Evolutionary conservation across 2,329 filamentous ascomycete genomes (phyloP).

Genomic region (Ceratocystis cubensis): DNA sequence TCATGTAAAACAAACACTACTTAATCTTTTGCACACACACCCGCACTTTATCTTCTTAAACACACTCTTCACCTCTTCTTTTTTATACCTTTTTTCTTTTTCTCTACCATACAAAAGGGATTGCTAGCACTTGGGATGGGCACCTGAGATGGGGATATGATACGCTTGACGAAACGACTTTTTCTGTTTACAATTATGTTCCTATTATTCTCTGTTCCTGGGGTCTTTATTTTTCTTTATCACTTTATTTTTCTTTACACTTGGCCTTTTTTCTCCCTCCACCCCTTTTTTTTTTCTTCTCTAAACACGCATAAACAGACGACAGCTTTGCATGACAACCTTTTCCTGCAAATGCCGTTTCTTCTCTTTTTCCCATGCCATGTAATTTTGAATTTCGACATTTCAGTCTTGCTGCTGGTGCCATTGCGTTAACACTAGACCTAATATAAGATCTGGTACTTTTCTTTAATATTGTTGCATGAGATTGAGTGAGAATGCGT

Average conservation of each 20-base stretch:
- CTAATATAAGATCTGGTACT: background rate
- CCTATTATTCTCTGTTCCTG: slow-evolving; percentile 18
- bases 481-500: too few relatives aligned
- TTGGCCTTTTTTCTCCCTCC: background rate
- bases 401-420: background rate
- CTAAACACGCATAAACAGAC: background rate
- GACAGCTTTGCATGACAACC: background rate
- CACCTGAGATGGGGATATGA: slow-evolving; percentile 18
- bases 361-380: background rate
- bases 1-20: slow-evolving; percentile 40
- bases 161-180: slow-evolving; percentile 17
- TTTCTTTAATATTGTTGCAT: background rate
- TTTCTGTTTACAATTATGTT: slow-evolving; percentile 21
- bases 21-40: slow-evolving; percentile 10
- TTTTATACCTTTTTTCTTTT: slow-evolving; percentile 7
- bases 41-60: slow-evolving; percentile 14
- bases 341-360: background rate
- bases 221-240: slow-evolving; percentile 13
- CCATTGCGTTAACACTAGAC: too few relatives aligned
- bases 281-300: background rate
- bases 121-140: slow-evolving; percentile 20
- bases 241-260: slow-evolving; percentile 12
- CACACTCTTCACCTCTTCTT: slow-evolving; percentile 18
- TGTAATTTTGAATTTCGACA: background rate
- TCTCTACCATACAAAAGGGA: slow-evolving; percentile 14